Evolutionary conservation across 371 early-diverging fungal species (phyloP), one percentile per base, ranked within the genome.

Genomic region (Rhizomucor miehei): DNA sequence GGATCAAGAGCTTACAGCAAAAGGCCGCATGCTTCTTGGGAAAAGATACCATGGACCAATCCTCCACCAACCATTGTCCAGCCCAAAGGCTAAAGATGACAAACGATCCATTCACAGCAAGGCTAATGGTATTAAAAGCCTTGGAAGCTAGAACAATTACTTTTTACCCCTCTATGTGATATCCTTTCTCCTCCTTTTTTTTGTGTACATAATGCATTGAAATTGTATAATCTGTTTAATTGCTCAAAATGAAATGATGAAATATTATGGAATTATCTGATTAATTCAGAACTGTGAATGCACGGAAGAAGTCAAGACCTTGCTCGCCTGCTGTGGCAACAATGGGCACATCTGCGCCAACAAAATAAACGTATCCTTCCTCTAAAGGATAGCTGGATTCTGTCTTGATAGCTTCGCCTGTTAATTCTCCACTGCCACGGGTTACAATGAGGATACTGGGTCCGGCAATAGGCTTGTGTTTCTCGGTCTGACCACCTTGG

Each of bases 371-470:
- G 36, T 75, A 73, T 10, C 89, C 89, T 47, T 74, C 69, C 19
- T 69, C 56, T 23, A 85, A 57, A 11, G 50, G 45, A 49, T 51
- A 61, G 23, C 29, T 24, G 0, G 51, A 46, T 20, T 68, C 65
- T 3, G 44, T 47, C 21, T 70, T 68, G 14, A 57, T 57, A 13
- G 36, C 53, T 23, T 75, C 50, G 44, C 63, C 60, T 52, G 45
- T 17, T 50, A 67, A 34, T 25, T 61, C 50, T 20, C 69, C 62
- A 52, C 61, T 52, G 3, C 97, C 97, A 11, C 81, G 71, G 13
- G 90, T 90, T 0, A 90, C 93, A 54, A 97, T 79, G 17, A 94
- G 44, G 17, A 96, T 75, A 59, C 89, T 89, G 3, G 98, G 98
- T 1, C 98, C 98, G 2, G 75, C 67, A 36, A 90, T 66, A 3